phyloP scores from a whole-genome alignment of 805 yeast species.

The Yarrowia hollandica region DNA sequence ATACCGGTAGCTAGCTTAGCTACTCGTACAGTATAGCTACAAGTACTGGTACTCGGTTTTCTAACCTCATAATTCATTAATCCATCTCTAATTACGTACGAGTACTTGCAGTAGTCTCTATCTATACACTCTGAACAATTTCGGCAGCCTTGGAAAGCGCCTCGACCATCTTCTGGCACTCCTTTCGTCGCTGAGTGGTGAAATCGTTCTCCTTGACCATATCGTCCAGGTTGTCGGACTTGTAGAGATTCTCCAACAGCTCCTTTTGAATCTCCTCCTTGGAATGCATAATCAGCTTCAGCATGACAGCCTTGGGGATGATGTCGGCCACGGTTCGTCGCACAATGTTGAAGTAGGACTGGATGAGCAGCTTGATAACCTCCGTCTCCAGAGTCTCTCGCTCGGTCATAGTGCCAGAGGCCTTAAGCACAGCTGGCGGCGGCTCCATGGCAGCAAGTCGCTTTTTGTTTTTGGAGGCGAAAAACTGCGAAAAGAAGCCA shows the following conservation, averaged over 20 bases:
- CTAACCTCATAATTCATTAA: constrained; percentile 25
- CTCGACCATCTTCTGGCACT: constrained; percentile 93
- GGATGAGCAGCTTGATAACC: constrained; percentile 87
- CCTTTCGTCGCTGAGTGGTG: constrained; percentile 92
- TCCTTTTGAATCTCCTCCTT: constrained; percentile 89
- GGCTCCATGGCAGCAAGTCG: constrained; percentile 95
- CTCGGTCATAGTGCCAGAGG: constrained; percentile 89
- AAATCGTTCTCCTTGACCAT: constrained; percentile 88
- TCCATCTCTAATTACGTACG: neutral
- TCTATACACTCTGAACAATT: constrained; percentile 72
- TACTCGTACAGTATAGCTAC: neutral
- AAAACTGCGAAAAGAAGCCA: constrained; percentile 95
- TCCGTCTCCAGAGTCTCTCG: constrained; percentile 97
- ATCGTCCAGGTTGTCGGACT: constrained; percentile 63
- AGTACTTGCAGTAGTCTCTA: too few species aligned
- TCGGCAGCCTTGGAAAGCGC: constrained; percentile 86
- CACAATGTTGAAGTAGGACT: constrained; percentile 88
- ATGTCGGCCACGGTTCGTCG: constrained; percentile 91
- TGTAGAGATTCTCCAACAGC: constrained; percentile 81
- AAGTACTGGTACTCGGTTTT: neutral
- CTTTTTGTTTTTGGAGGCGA: constrained; percentile 88
- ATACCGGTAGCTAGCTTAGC: too few species aligned
- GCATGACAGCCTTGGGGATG: constrained; percentile 93
- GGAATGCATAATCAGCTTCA: constrained; percentile 80
- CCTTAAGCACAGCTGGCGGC: constrained; percentile 92